Evolutionary conservation across 495 filamentous ascomycete species (phyloP), one percentile per base, ranked within the genome.

Genomic region (Podospora bellae-mahoneyi): DNA sequence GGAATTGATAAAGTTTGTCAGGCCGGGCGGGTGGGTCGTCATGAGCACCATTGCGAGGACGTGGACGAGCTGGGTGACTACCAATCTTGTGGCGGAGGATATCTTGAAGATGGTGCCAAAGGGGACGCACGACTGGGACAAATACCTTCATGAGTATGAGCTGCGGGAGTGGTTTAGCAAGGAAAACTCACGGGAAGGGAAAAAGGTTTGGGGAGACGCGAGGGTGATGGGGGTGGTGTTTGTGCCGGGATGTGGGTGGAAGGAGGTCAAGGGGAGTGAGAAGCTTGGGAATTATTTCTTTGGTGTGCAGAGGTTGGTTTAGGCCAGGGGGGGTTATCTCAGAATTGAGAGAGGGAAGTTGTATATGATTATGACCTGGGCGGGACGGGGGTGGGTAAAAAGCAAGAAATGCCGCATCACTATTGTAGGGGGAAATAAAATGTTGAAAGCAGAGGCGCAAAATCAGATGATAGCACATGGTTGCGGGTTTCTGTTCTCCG

Each of bases 261-360:
- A 83, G 82, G 88, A 92, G 79, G 90, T 97, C 2, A 74, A 67
- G 18, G 91, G 91, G 9, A 90, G 91, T 62, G 95, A 99, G 82
- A 88, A 86, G 75, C 87, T 91, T 79, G 95, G 95, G 44, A 99
- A 99, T 80, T 99, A 99, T 78, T 98, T 99, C 78, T 96, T 97
- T 79, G 95, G 87, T 54, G 87, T 96, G 34, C 87, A 89, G 78
- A 96, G 65, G 69, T 26, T 73, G 26, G 67, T 10, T 26, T 66
- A 23, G 23, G 23, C 23, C 23, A 61, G 56, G 55, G n/a, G 15
- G 13, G 19, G 13, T 4, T 39, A 39, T 4, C 1, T 10, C 34
- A 6, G 39, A 48, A 13, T 13, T 13, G 39, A 6, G 13, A 48
- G 9, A 16, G 7, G 39, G 39, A 13, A 10, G 39, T 16, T 4